Evolutionary conservation across 2,329 filamentous ascomycete species (phyloP), one percentile per base, ranked within the genome.

Genomic region (Escovopsis sp.): DNA sequence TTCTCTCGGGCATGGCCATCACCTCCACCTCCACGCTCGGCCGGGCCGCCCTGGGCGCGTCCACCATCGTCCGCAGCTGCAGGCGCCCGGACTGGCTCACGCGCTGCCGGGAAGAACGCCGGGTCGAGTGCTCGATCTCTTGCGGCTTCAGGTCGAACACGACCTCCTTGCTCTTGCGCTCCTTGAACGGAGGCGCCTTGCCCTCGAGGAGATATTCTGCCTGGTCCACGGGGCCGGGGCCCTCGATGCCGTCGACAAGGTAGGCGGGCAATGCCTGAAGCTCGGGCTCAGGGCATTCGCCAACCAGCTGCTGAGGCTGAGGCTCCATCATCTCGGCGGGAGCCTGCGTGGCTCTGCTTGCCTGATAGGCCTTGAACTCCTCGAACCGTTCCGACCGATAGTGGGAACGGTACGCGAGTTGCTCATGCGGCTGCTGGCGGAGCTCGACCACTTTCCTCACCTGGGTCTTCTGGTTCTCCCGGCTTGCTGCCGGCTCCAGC

Each of bases 21-120:
- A 11, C 28, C 8, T 32, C 28, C 28, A 32, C 8, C 3, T 32
- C 28, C 8, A 32, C 28, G 28, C 28, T 32, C 28, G 11, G 8
- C 28, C 28, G 28, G 8, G 28, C 28, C 28, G 28, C 28, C 11
- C 28, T 9, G 28, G 28, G 28, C 28, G 28, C 8, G 28, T 32
- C 28, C 28, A 11, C 28, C 4, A 3, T 11, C 28, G 28, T 11
- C 11, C 11, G 28, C 28, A 2, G 7, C 28, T 9, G 28, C 28
- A 11, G 8, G 8, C 58, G 33, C 55, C 55, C 5, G 65, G 60
- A 26, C 64, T 57, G 48, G 64, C 68, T 40, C 63, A 39, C 28
- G 26, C 36, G 59, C 6, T 65, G 63, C 26, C 61, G 65, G 36
- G 65, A 67, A 35, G 60, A 60, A 35, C 60, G 65, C 35, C 62